Conservation (phyloP, 371 early-diverging fungal genomes). For the Apophysomyces ossiformis region DNA sequence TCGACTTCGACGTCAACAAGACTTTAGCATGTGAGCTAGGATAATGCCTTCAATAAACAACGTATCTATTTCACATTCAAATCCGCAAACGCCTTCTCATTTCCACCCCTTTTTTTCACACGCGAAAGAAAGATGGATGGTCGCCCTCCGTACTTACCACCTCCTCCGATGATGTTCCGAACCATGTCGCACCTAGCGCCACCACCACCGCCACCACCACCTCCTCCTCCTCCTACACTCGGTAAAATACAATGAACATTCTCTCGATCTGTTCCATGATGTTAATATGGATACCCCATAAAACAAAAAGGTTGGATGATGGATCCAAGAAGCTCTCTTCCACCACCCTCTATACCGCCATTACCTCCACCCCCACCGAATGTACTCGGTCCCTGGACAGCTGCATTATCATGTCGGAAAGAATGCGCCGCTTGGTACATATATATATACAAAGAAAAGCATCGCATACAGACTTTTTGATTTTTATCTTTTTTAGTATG, state of each 20-base stretch:
- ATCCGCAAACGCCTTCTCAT: neutral
- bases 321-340: neutral
- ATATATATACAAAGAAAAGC: neutral
- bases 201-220: neutral
- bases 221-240: no score
- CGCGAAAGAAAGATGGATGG: neutral
- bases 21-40: neutral
- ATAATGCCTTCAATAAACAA: neutral
- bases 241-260: neutral
- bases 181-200: slow-evolving; percentile 1
- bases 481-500: slow-evolving; percentile 5
- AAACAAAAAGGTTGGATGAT: neutral
- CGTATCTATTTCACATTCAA: no score
- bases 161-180: neutral
- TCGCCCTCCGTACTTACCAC: neutral
- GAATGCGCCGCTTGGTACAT: neutral
- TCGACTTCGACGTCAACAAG: neutral
- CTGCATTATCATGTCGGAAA: neutral
- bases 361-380: neutral
- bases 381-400: neutral
- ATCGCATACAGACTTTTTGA: neutral
- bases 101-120: neutral
- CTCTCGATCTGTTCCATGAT: no score
- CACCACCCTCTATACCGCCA: neutral
- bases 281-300: neutral